Evolutionary conservation across 1,284 basidiomycete species (phyloP).

Genomic region (Amylostereum areolatum): DNA sequence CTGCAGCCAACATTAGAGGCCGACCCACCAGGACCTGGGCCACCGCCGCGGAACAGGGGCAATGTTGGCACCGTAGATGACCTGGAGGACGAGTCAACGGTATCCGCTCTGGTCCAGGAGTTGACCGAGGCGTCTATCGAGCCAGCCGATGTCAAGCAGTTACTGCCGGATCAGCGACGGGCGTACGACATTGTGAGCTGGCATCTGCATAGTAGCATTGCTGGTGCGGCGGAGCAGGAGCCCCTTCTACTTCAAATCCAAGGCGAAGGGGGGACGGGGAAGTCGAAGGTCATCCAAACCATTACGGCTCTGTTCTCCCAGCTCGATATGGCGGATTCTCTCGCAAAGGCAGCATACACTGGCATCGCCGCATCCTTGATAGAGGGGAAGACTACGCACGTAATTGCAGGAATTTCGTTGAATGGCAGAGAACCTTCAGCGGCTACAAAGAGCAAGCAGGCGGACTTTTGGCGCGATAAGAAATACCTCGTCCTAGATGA

Average conservation of each 20-base stretch:
- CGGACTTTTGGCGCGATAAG: conserved; percentile 14
- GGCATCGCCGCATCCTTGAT: conserved; percentile 30
- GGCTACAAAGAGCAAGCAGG: conserved; percentile 6
- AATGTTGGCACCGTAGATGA: no score
- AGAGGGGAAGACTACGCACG: conserved; percentile 23
- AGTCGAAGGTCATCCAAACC: conserved; percentile 29
- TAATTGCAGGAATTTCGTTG: conserved; percentile 10
- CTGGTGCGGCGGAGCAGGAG: conserved; percentile 14
- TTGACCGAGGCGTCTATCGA: neutral
- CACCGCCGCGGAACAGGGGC: no score
- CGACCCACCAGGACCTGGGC: no score
- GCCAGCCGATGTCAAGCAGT: neutral
- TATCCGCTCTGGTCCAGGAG: neutral
- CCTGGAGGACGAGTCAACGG: no score
- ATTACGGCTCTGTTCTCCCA: conserved; percentile 20
- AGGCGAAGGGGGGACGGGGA: conserved; percentile 32
- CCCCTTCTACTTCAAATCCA: conserved; percentile 25
- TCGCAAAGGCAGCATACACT: conserved; percentile 27
- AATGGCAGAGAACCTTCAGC: no score
- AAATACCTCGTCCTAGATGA: conserved; percentile 29
- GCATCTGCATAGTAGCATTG: conserved; percentile 20
- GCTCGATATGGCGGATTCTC: conserved; percentile 3
- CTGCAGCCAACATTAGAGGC: no score
- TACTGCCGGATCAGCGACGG: conserved; percentile 15
- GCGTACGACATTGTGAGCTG: conserved; percentile 25